phyloP scores from a whole-genome alignment of 768 basidiomycete genomes.

The Chalciporus pseudorubinellus region DNA sequence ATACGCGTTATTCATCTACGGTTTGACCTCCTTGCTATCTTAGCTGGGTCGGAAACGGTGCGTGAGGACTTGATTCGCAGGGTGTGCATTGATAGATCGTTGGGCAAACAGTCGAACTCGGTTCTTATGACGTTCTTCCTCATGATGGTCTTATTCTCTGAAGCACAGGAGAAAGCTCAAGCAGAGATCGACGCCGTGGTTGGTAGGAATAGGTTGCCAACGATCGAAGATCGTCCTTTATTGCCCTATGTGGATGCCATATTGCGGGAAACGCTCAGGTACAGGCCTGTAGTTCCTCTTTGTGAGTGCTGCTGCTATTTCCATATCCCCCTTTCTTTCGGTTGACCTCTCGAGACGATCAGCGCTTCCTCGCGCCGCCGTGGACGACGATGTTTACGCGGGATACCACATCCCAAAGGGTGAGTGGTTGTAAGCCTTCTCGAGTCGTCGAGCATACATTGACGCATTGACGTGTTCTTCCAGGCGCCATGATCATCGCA shows the following conservation, averaged over 20 bases:
- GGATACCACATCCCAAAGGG: slow-evolving; percentile 49
- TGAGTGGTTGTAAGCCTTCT: background rate
- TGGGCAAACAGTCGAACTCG: background rate
- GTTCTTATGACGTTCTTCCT: slow-evolving; percentile 10
- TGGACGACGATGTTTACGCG: slow-evolving; percentile 40
- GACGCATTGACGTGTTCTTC: background rate
- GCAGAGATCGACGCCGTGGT: slow-evolving; percentile 6
- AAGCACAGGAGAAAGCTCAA: slow-evolving; percentile 4
- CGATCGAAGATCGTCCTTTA: slow-evolving; percentile 3
- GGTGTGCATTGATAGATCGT: background rate
- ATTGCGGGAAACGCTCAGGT: slow-evolving; percentile 2
- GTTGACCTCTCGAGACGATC: background rate
- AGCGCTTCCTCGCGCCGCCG: slow-evolving; percentile 29
- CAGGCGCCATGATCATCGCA: slow-evolving; percentile 7
- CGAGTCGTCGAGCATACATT: too few species aligned
- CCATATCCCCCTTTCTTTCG: background rate
- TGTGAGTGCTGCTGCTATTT: background rate
- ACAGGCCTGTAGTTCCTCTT: background rate
- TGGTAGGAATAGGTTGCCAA: slow-evolving; percentile 3
- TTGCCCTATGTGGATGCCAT: slow-evolving; percentile 12
- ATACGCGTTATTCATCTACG: background rate
- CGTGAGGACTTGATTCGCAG: background rate
- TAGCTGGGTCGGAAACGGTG: slow-evolving; percentile 10
- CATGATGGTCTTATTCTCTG: slow-evolving; percentile 9
- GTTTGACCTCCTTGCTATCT: background rate